phyloP scores from a whole-genome alignment of 106 monocot genomes.

The Vanilla planifolia region DNA sequence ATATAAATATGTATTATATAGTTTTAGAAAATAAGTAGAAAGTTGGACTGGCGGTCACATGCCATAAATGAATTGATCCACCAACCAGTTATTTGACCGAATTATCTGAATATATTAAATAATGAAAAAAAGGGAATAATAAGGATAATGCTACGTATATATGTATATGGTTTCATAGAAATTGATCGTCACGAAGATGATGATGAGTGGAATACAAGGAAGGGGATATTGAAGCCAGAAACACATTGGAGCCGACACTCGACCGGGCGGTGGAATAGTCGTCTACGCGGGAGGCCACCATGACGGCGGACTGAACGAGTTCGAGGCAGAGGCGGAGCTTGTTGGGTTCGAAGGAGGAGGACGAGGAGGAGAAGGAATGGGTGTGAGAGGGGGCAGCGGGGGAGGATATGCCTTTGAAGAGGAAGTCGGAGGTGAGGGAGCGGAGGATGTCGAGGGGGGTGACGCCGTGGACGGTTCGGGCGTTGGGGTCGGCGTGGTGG shows the following conservation, averaged over 20 bases:
- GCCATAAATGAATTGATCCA: no score
- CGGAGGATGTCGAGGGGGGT: constrained; percentile 86
- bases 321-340: constrained; percentile 90
- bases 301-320: constrained; percentile 80
- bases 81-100: no score
- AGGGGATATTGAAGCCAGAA: background rate
- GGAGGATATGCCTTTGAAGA: constrained; percentile 81
- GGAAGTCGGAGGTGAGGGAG: constrained; percentile 81
- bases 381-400: constrained; percentile 20
- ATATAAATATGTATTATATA: no score
- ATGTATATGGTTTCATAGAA: no score
- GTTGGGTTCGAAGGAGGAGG: constrained; percentile 91
- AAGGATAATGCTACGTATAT: no score
- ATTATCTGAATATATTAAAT: no score
- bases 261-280: no score
- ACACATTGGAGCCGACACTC: constrained; percentile 14
- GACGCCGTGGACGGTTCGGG: constrained; percentile 68
- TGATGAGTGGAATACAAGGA: constrained; percentile 6
- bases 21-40: no score
- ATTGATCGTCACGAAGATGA: background rate
- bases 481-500: constrained; percentile 92
- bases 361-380: no score
- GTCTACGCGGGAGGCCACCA: constrained; percentile 37
- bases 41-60: no score
- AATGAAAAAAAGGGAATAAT: no score